phyloP scores from a whole-genome alignment of 495 filamentous ascomycete species.

The Xylaria sp. region DNA sequence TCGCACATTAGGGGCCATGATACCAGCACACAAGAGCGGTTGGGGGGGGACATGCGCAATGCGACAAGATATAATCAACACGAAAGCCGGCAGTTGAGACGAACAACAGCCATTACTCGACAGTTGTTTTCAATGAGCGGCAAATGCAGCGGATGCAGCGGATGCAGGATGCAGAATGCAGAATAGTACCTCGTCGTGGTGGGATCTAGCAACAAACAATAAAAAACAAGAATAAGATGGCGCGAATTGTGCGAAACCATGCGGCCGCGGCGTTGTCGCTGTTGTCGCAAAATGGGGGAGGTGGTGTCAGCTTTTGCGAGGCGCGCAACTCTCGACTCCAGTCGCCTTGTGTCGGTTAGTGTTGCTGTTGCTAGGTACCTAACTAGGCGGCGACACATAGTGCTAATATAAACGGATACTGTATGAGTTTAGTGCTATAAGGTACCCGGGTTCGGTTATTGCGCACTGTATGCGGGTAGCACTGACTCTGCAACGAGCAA shows the following conservation, averaged over 20 bases:
- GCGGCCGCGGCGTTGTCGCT: not conserved
- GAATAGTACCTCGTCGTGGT: not conserved
- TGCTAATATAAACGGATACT: not conserved
- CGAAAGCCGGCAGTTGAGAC: not conserved
- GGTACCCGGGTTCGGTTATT: not conserved
- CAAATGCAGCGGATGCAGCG: no score
- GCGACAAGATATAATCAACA: slow-evolving; percentile 1
- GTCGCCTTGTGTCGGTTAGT: no score
- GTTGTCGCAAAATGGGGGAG: slow-evolving; percentile 17
- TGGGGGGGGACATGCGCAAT: not conserved
- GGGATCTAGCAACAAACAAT: not conserved
- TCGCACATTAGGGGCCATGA: slow-evolving; percentile 20
- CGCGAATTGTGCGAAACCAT: not conserved
- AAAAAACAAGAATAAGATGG: not conserved
- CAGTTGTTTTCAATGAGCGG: not conserved
- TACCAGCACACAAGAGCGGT: not conserved
- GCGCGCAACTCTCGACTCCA: not conserved
- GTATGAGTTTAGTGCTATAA: not conserved
- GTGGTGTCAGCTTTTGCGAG: not conserved
- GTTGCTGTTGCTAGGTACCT: no score
- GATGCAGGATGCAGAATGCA: not conserved
- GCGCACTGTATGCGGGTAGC: not conserved
- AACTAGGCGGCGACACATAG: no score
- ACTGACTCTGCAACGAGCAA: not conserved
- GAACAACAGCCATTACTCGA: not conserved